Conservation (phyloP, 805 yeast genomes). For the Candida boleticola region DNA sequence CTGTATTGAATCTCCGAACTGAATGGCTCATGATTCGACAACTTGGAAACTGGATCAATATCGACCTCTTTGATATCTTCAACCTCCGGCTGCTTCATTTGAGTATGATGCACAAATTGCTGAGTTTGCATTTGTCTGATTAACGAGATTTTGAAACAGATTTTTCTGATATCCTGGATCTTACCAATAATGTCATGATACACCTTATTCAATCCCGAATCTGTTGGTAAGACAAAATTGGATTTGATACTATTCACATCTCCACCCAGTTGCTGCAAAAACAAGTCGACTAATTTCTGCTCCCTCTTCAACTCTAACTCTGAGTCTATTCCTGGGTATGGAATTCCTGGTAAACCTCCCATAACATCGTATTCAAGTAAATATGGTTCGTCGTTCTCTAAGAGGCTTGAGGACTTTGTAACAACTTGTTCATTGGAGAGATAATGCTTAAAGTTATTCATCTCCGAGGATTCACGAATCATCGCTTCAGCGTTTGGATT, state of each 20-base stretch:
- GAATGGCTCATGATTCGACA: slow-evolving; percentile 63
- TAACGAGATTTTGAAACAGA: slow-evolving; percentile 83
- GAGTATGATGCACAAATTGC: slow-evolving; percentile 70
- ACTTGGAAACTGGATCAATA: slow-evolving; percentile 77
- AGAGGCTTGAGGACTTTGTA: slow-evolving; percentile 41
- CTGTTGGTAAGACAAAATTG: slow-evolving; percentile 30
- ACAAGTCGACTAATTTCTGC: slow-evolving; percentile 32
- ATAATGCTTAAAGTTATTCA: slow-evolving; percentile 59
- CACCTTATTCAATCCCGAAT: slow-evolving; percentile 59
- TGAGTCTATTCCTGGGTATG: slow-evolving; percentile 50
- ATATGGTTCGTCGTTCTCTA: slow-evolving; percentile 61
- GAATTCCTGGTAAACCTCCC: slow-evolving; percentile 73
- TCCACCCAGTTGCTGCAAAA: slow-evolving; percentile 25
- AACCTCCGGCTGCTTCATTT: slow-evolving; percentile 66
- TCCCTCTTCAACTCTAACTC: slow-evolving; percentile 39
- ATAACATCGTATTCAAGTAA: slow-evolving; percentile 80
- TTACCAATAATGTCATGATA: slow-evolving; percentile 65
- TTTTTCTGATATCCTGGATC: slow-evolving; percentile 84
- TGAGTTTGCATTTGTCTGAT: slow-evolving; percentile 90
- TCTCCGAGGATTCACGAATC: slow-evolving; percentile 60
- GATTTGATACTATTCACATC: slow-evolving; percentile 24
- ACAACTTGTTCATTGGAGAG: slow-evolving; percentile 37
- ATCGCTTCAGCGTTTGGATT: slow-evolving; percentile 70
- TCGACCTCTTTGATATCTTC: slow-evolving; percentile 64
- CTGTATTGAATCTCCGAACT: slow-evolving; percentile 61